Percentiles rank a stretch among this genome's conserved stretches.
Conservation (phyloP, 1,284 basidiomycete species). For the Heliocybe sulcata region DNA sequence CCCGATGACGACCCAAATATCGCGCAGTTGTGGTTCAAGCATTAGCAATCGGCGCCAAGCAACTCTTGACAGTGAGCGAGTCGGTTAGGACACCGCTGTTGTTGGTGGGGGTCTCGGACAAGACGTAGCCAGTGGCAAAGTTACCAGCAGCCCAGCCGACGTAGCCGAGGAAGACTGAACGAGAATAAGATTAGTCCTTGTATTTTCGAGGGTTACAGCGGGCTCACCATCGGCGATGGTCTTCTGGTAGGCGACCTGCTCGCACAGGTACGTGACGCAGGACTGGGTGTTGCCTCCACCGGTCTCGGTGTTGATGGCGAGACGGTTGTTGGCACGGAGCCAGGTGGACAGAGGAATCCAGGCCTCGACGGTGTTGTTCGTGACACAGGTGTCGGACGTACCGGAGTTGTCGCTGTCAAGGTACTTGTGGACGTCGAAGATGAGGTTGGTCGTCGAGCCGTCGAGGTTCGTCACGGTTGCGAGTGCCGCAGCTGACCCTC, state of each 20-base stretch:
- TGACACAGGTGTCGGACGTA: conserved; percentile 47
- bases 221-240: conserved; percentile 27
- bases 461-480: conserved; percentile 43
- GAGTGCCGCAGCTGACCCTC: conserved; percentile 43
- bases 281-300: conserved; percentile 48
- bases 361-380: conserved; percentile 38
- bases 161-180: background rate
- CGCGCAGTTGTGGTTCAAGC: background rate
- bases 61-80: background rate
- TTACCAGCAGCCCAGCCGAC: conserved; percentile 2
- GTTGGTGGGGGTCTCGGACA: conserved; percentile 1
- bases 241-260: conserved; percentile 44
- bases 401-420: conserved; percentile 61
- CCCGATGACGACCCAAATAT: background rate
- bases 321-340: conserved; percentile 52
- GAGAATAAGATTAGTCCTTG: background rate
- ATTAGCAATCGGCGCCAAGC: background rate
- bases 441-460: conserved; percentile 12
- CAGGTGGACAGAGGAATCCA: conserved; percentile 48
- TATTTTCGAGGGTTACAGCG: background rate
- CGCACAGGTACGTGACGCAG: conserved; percentile 36
- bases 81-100: background rate
- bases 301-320: conserved; percentile 58
- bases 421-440: conserved; percentile 59
- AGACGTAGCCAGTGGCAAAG: background rate